Percentiles rank a stretch among this genome's conserved stretches.
Evolutionary conservation across 2,329 filamentous ascomycete species (phyloP).

Genomic region (Colletotrichum lindemuthianum): DNA sequence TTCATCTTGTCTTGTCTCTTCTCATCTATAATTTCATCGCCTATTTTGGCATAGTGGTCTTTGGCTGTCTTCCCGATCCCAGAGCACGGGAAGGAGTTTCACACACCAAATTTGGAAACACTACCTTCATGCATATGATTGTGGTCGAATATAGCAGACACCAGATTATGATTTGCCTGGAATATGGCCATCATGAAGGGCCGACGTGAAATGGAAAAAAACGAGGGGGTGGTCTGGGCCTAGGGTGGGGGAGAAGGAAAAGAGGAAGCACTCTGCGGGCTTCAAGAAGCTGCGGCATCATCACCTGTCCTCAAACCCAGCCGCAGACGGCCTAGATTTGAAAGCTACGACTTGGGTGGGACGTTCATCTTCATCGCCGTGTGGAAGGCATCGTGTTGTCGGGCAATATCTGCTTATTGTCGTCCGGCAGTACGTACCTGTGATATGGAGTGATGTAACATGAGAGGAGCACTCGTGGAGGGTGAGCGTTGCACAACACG

Average conservation of each 20-base stretch:
- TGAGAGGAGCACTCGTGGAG: too few relatives aligned
- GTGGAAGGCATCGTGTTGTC: too few relatives aligned
- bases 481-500: too few relatives aligned
- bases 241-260: neutral
- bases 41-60: conserved; percentile 31
- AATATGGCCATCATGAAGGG: conserved; percentile 28
- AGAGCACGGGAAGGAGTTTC: conserved; percentile 27
- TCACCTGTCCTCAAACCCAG: neutral
- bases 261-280: conserved; percentile 7
- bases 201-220: conserved; percentile 32
- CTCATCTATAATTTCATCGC: conserved; percentile 35
- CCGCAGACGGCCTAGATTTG: too few relatives aligned
- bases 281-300: conserved; percentile 20
- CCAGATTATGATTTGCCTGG: conserved; percentile 32
- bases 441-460: too few relatives aligned
- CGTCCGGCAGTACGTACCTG: too few relatives aligned
- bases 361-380: too few relatives aligned
- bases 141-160: conserved; percentile 36
- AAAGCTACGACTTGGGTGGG: too few relatives aligned
- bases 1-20: conserved; percentile 32
- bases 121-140: conserved; percentile 34
- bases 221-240: conserved; percentile 1
- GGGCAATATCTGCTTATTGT: too few relatives aligned
- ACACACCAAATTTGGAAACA: conserved; percentile 31
- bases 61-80: conserved; percentile 30